Evolutionary conservation across 495 filamentous ascomycete species (phyloP).

Genomic region (Gamarada debralockiae): DNA sequence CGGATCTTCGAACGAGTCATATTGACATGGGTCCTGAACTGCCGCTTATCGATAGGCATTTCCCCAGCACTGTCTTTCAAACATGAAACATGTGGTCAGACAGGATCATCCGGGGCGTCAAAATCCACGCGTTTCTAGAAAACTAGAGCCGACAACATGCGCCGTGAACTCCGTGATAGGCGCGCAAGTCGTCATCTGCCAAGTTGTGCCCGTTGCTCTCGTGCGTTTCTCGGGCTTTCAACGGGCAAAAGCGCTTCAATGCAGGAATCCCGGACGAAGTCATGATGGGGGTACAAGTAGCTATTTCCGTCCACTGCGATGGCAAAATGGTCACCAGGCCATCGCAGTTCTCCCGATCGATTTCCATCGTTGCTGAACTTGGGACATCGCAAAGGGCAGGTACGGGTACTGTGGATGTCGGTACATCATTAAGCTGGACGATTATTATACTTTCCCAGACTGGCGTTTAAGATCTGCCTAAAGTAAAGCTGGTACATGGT

Average conservation of each 20-base stretch:
- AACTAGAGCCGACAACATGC: not conserved
- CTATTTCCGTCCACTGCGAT: conserved; percentile 6
- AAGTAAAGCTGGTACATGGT: too few relatives aligned
- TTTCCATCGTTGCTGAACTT: too few relatives aligned
- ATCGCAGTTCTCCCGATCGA: not conserved
- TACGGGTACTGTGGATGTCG: too few relatives aligned
- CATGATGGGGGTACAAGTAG: conserved; percentile 1
- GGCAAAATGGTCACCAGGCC: not conserved
- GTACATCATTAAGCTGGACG: too few relatives aligned
- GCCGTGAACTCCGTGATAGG: not conserved
- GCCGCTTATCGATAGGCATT: conserved; percentile 8
- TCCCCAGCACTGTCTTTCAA: not conserved
- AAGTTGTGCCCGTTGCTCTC: not conserved
- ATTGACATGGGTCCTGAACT: not conserved
- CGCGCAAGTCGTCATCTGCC: not conserved
- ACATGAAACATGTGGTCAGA: conserved; percentile 4
- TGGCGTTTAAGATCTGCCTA: too few relatives aligned
- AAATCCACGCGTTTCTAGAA: not conserved
- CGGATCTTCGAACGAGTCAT: not conserved
- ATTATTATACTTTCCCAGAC: too few relatives aligned
- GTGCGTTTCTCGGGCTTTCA: not conserved
- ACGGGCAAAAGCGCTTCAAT: conserved; percentile 11
- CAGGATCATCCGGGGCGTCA: not conserved
- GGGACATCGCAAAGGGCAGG: too few relatives aligned
- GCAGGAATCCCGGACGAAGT: not conserved